phyloP scores from a whole-genome alignment of 179 eudicot species.

The Actinidia arguta region DNA sequence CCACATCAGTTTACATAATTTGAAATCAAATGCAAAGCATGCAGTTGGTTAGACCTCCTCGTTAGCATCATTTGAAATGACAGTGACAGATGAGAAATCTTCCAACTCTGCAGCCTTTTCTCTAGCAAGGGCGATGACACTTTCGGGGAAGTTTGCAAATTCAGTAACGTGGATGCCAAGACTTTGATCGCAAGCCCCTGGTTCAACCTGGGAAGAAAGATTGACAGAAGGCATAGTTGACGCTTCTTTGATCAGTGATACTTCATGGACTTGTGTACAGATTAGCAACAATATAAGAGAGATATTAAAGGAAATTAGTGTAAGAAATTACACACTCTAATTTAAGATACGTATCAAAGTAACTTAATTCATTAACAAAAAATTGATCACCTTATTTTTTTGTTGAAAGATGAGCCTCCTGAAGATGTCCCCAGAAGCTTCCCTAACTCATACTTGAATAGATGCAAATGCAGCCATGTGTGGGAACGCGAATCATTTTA shows the following conservation, averaged over 20 bases:
- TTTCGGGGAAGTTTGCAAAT: slow-evolving; percentile 93
- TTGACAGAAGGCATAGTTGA: background rate
- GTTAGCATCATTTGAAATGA: slow-evolving; percentile 43
- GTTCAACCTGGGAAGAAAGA: slow-evolving; percentile 72
- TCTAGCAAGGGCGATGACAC: slow-evolving; percentile 90
- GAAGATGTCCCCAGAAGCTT: background rate
- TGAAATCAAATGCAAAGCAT: too few relatives aligned
- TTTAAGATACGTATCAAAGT: background rate
- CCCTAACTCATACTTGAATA: background rate
- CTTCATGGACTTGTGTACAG: background rate
- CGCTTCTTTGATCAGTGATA: background rate
- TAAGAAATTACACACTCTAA: background rate
- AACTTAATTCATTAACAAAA: too few relatives aligned
- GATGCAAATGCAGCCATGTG: slow-evolving; percentile 2
- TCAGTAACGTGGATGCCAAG: slow-evolving; percentile 98
- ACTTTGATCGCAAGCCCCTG: slow-evolving; percentile 99
- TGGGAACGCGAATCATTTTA: background rate
- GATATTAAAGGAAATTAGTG: too few relatives aligned
- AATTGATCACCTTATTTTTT: too few relatives aligned
- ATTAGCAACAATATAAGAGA: slow-evolving; percentile 4
- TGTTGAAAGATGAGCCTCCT: too few relatives aligned
- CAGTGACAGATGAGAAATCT: slow-evolving; percentile 78
- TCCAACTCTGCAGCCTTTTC: slow-evolving; percentile 98
- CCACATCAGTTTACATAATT: too few relatives aligned
- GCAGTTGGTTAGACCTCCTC: slow-evolving; percentile 74